A percentile compares a stretch with the other conserved stretches of the same genome.
These are phyloP conservation scores for Ascochyta fabae DNA, from an alignment of 2,329 filamentous ascomycete species.

Conservation along the genomic window DNA sequence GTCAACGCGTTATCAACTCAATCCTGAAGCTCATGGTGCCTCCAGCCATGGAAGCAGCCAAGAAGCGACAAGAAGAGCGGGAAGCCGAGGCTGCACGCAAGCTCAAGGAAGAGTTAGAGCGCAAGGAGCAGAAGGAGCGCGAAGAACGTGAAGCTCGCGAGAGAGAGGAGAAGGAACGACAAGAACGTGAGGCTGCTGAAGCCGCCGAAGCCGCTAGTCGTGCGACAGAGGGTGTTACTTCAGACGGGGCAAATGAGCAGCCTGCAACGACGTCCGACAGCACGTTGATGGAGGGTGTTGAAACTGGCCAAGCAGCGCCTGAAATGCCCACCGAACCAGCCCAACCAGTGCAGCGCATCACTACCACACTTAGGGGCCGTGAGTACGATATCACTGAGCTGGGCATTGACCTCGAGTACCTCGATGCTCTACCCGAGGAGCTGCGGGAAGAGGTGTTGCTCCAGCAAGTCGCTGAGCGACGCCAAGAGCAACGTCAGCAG, in stretches of 20 bases:
- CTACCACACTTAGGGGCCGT: conserved; percentile 83
- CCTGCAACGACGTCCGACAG: conserved; percentile 49
- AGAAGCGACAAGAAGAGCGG: conserved; percentile 73
- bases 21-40: conserved; percentile 79
- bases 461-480: conserved; percentile 81
- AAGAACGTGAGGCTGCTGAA: conserved; percentile 52
- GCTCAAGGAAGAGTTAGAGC: conserved; percentile 66
- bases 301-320: conserved; percentile 51
- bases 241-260: conserved; percentile 38
- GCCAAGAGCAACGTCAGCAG: conserved; percentile 59
- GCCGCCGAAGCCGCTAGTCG: conserved; percentile 48
- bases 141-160: conserved; percentile 62
- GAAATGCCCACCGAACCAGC: conserved; percentile 45
- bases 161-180: conserved; percentile 51
- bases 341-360: conserved; percentile 63
- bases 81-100: conserved; percentile 74
- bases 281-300: conserved; percentile 79
- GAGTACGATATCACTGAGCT: conserved; percentile 92
- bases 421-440: conserved; percentile 96
- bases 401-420: conserved; percentile 92
- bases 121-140: conserved; percentile 66
- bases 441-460: conserved; percentile 95
- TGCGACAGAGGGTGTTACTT: conserved; percentile 35
- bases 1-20: conserved; percentile 69
- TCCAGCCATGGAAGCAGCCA: conserved; percentile 81